phyloP scores from a whole-genome alignment of 2,329 filamentous ascomycete genomes.

The Penicillium griseofulvum region DNA sequence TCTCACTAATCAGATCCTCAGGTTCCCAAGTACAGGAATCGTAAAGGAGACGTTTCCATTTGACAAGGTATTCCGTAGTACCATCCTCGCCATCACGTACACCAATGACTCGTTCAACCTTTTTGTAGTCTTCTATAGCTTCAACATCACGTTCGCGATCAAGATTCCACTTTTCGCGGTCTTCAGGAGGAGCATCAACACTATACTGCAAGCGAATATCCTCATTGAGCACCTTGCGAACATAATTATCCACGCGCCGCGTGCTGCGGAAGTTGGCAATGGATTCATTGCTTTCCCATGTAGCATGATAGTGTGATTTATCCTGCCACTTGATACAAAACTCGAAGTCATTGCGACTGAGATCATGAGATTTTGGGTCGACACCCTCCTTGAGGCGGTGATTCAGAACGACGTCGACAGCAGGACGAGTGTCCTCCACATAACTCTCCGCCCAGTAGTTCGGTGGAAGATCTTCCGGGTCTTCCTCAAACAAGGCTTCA shows the following conservation, averaged over 20 bases:
- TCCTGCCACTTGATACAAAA: constrained; percentile 95
- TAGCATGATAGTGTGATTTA: constrained; percentile 91
- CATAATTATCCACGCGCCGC: constrained; percentile 93
- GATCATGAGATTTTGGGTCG: constrained; percentile 37
- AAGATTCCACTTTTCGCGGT: constrained; percentile 91
- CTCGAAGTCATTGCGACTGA: constrained; percentile 70
- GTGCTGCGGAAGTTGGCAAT: constrained; percentile 77
- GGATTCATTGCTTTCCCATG: constrained; percentile 80
- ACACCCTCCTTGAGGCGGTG: constrained; percentile 73
- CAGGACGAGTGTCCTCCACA: constrained; percentile 74
- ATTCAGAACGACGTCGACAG: constrained; percentile 87
- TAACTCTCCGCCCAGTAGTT: constrained; percentile 65
- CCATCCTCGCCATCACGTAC: constrained; percentile 75
- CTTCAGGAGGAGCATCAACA: constrained; percentile 73
- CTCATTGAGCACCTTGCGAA: constrained; percentile 74
- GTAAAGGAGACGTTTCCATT: constrained; percentile 94
- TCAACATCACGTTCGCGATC: constrained; percentile 89
- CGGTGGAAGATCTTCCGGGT: constrained; percentile 61
- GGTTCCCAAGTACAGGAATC: constrained; percentile 94
- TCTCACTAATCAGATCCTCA: constrained; percentile 68
- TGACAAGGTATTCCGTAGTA: constrained; percentile 79
- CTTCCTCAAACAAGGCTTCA: constrained; percentile 55
- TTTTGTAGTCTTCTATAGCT: constrained; percentile 81
- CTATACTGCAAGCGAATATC: constrained; percentile 76
- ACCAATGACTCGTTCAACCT: constrained; percentile 90